Evolutionary conservation across 805 yeast genomes (phyloP).

Genomic region (Suhomyces vadensis): DNA sequence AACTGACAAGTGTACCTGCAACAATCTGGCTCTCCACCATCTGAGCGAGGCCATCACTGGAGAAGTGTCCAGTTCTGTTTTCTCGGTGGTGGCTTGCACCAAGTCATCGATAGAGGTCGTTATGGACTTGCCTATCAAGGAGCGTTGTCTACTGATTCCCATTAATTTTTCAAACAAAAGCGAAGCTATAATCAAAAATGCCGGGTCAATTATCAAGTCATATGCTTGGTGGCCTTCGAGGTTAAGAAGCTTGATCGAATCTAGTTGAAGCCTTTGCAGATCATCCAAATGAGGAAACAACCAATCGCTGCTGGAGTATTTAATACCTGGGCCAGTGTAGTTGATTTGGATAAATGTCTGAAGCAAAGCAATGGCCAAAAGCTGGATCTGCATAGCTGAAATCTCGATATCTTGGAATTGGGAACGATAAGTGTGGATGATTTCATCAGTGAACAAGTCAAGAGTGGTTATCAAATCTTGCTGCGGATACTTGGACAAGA

Average conservation of each 20-base stretch:
- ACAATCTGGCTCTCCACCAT: constrained; percentile 79
- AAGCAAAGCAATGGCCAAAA: constrained; percentile 59
- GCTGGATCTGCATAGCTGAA: constrained; percentile 25
- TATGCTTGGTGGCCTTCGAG: constrained; percentile 74
- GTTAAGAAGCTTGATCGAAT: constrained; percentile 43
- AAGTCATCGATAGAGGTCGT: constrained; percentile 28
- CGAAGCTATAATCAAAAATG: constrained; percentile 31
- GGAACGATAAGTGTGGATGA: constrained; percentile 11
- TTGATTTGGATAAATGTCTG: constrained; percentile 75
- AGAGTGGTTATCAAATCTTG: constrained; percentile 21
- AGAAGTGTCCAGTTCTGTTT: neutral
- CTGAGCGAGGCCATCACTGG: constrained; percentile 48
- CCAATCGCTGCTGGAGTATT: constrained; percentile 33
- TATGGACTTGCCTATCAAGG: constrained; percentile 35
- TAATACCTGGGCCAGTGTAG: constrained; percentile 77
- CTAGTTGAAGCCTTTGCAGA: constrained; percentile 20
- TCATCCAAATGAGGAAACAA: constrained; percentile 26
- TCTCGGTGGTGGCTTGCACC: constrained; percentile 15
- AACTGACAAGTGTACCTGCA: constrained; percentile 64
- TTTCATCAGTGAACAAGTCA: constrained; percentile 16
- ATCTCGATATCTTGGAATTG: constrained; percentile 12
- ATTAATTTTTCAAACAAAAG: constrained; percentile 42
- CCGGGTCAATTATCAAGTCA: constrained; percentile 44
- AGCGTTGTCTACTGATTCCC: constrained; percentile 39
- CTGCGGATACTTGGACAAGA: constrained; percentile 24